Evolutionary conservation across 805 yeast species (phyloP), one percentile per base, ranked within the genome.

Genomic region (Wickerhamomyces tratensis): DNA sequence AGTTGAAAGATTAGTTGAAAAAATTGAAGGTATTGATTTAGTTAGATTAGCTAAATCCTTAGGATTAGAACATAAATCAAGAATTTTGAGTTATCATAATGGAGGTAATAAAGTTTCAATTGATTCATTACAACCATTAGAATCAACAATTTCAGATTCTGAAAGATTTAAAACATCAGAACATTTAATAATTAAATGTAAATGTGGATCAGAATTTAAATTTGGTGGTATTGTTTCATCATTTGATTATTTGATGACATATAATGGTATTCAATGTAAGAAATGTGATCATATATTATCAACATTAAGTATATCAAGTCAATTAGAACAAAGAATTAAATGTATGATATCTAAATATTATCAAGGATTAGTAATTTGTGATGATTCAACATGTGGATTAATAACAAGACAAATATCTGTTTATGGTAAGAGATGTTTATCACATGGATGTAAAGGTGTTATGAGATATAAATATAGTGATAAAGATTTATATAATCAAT

Each of bases 331-430:
- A n/a, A 66, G 76, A 39, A 74, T 91, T 26, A 70, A 97, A 43
- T 62, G 68, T 6, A 84, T 79, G 49, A 79, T 91, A 40, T 71
- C 88, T 1, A 57, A 70, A 31, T 93, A 89, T 60, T 93, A 93
- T 59, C 79, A 85, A n/a, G 91, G 89, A 5, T 79, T 93, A 86
- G 65, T 88, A 38, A 64, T 61, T 0, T 93, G 99, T 65, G 94
- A 85, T 59, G 97, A 93, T 53, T 58, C 78, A 6, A 74, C 93
- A 2, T 91, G 98, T 64, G 86, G 84, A 2, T 68, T 76, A 41
- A 70, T 71, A 13, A 89, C 97, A 0, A 72, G 96, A 47, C 95
- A 89, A 56, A 73, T 93, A 25, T 78, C 89, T 20, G 96, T 89
- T 5, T 87, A 86, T 55, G 98, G 98, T 41, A 77, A 81, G 51